Base-by-base conservation (phyloP, 2,329 filamentous ascomycete genomes). In the Fusarium sp. region DNA sequence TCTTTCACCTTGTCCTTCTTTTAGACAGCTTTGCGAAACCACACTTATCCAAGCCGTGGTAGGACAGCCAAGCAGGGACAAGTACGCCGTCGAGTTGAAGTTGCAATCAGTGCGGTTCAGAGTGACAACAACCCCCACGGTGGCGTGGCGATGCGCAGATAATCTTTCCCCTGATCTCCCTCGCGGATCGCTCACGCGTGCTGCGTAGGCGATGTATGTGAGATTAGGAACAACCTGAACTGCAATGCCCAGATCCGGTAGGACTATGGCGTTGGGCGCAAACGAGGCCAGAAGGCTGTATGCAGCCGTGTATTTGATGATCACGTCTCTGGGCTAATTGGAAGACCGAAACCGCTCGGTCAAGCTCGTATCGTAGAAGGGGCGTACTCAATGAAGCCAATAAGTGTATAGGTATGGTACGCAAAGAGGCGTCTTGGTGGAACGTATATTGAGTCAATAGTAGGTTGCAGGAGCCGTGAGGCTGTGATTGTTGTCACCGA, bases 41-140 rank as follows among this genome's bases (percentile, higher is more conserved):
- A 81, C 80, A 81, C 81, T 73, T 77, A 69, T 66, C 65, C 68
- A 76, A 79, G 75, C 78, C 78, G 77, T 67, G 24, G 81, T 82
- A 59, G 73, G 75, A 82, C 80, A 79, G 74, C 56, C 68, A 79
- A 73, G 72, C 73, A 75, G 68, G 76, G 74, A 77, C 70, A 78
- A 51, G 60, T 68, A 63, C 36, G 61, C 62, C 58, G 75, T 70
- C 75, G 63, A 76, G 75, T 77, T 64, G 66, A 60, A 72, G 56
- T 47, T 54, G 57, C 59, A 55, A 72, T 64, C 52, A 49, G 66
- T 61, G 61, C 42, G 75, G 63, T 64, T 73, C 69, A 66, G 64
- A 66, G 59, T 42, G 49, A 68, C 63, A 69, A 65, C 45, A 69
- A 69, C 65, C 70, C 76, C 72, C 70, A 70, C 75, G 58, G 70